phyloP scores from a whole-genome alignment of 2,329 filamentous ascomycete species.

The Verticillium zaregamsianum region DNA sequence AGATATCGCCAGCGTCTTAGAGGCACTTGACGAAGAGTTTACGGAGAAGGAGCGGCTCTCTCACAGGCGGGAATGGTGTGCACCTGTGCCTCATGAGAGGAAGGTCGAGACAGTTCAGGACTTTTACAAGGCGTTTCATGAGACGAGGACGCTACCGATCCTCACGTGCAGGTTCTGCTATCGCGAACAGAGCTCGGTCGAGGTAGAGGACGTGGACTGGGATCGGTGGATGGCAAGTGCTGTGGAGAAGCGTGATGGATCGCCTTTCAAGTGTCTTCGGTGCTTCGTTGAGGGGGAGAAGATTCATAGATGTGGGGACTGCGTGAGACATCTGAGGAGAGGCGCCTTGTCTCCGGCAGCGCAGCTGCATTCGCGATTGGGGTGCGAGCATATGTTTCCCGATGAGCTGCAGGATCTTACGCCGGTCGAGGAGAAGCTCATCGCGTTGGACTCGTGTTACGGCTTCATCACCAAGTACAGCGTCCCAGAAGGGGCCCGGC shows the following conservation, averaged over 20 bases:
- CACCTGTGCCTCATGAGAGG: conserved; percentile 3
- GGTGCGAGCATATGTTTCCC: conserved; percentile 9
- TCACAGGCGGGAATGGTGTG: conserved; percentile 2
- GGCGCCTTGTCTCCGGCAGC: conserved; percentile 2
- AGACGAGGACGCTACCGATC: conserved; percentile 7
- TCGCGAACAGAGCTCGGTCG: neutral
- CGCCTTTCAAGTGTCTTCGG: neutral
- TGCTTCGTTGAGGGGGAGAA: conserved; percentile 4
- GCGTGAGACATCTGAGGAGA: neutral
- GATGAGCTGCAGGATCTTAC: conserved; percentile 6
- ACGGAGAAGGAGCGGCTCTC: conserved; percentile 6
- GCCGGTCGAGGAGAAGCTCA: conserved; percentile 5
- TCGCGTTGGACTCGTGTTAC: neutral
- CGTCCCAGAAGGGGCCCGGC: neutral
- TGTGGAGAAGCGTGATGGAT: conserved; percentile 2
- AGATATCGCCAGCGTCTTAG: conserved; percentile 5
- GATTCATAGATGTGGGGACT: conserved; percentile 3
- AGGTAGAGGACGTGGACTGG: conserved; percentile 7
- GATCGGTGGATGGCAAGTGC: conserved; percentile 3
- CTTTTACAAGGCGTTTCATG: conserved; percentile 10
- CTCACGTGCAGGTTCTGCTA: conserved; percentile 8
- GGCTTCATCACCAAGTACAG: conserved; percentile 5
- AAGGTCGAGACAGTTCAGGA: conserved; percentile 5
- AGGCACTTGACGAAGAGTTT: conserved; percentile 5
- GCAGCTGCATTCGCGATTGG: neutral